Percentiles rank a stretch among this genome's conserved stretches.
Evolutionary conservation across 257 asterid species (phyloP).

Genomic region (Avicennia marina): DNA sequence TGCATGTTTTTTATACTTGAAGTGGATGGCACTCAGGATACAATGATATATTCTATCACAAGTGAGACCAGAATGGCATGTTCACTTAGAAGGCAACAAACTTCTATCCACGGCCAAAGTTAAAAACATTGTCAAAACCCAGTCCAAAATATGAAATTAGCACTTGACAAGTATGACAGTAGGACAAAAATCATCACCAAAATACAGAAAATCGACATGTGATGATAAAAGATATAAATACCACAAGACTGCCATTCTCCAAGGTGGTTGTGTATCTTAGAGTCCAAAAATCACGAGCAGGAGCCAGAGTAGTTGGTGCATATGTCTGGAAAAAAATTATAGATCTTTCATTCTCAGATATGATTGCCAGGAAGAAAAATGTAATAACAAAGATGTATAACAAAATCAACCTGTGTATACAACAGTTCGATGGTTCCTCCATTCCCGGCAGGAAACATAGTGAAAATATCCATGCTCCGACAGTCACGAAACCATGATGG

Average conservation of each 20-base stretch:
- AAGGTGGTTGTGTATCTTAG: constrained; percentile 90
- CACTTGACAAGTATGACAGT: no score
- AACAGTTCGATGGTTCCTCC: constrained; percentile 86
- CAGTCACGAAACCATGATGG: constrained; percentile 87
- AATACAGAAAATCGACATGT: no score
- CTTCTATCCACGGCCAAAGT: no score
- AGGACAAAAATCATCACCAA: no score
- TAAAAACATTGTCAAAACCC: no score
- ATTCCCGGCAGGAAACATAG: constrained; percentile 73
- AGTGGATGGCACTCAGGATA: no score
- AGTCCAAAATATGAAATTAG: no score
- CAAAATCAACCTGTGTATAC: constrained; percentile 57
- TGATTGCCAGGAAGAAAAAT: background rate
- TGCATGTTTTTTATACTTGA: no score
- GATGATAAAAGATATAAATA: no score
- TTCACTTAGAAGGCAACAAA: no score
- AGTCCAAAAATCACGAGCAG: constrained; percentile 98
- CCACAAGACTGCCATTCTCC: constrained; percentile 94
- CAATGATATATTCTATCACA: no score
- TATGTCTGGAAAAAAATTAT: constrained; percentile 48
- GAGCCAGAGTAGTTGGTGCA: constrained; percentile 93
- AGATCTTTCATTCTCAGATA: constrained; percentile 7
- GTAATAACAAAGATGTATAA: background rate
- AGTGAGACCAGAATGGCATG: no score
- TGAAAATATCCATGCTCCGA: constrained; percentile 73